Evolutionary conservation across 108 stramenopile species (phyloP).

Genomic region (Nitzschia putrida): DNA sequence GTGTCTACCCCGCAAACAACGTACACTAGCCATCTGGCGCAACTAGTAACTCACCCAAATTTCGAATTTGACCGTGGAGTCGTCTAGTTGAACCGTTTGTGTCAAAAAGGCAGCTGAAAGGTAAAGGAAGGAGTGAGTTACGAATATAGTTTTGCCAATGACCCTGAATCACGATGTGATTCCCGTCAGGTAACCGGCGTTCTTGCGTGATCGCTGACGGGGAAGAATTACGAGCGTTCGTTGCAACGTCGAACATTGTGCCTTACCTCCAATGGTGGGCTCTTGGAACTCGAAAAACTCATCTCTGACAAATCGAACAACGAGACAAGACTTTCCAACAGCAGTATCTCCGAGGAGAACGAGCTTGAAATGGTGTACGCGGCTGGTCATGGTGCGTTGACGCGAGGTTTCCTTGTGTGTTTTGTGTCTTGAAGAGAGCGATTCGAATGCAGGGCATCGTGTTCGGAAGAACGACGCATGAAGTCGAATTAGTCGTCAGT

Average conservation of each 20-base stretch:
- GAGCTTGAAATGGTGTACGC: slow-evolving; percentile 97
- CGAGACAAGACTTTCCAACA: slow-evolving; percentile 96
- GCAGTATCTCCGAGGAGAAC: slow-evolving; percentile 98
- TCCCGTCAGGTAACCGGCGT: too few relatives aligned
- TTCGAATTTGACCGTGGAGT: slow-evolving; percentile 96
- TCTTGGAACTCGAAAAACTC: slow-evolving; percentile 99
- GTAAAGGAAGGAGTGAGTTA: slow-evolving; percentile 17
- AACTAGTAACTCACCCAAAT: slow-evolving; percentile 73
- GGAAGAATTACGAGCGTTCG: not conserved
- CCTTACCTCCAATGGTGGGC: slow-evolving; percentile 94
- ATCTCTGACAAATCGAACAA: slow-evolving; percentile 97
- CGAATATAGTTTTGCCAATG: slow-evolving; percentile 2
- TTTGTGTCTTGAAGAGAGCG: too few relatives aligned
- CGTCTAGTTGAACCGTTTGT: slow-evolving; percentile 92
- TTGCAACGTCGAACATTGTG: not conserved
- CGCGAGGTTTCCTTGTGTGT: not conserved
- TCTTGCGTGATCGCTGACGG: not conserved
- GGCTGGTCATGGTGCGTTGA: slow-evolving; percentile 36
- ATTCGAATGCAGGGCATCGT: not conserved
- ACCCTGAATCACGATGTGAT: not conserved
- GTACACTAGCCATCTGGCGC: not conserved
- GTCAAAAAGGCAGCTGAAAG: slow-evolving; percentile 92
- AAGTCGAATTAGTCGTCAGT: not conserved
- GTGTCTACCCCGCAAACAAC: not conserved
- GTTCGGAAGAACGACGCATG: not conserved